phyloP scores from a whole-genome alignment of 352 stramenopile species.

The Globisporangium rhizosaccharum region DNA sequence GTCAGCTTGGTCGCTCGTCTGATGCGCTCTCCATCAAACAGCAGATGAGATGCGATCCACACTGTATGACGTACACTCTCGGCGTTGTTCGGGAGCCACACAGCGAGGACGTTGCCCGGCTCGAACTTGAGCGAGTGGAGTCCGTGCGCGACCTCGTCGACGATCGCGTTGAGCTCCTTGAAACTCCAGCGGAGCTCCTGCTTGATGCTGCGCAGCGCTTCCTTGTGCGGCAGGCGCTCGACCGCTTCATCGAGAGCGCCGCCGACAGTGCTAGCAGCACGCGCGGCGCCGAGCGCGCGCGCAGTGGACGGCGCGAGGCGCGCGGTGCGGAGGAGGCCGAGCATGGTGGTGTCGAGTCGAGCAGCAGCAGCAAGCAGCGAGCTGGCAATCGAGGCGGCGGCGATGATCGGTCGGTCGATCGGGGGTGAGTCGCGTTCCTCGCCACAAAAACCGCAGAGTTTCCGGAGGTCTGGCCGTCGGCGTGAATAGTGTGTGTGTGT shows the following conservation, averaged over 20 bases:
- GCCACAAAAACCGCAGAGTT: conserved; percentile 26
- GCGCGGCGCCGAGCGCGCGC: conserved; percentile 22
- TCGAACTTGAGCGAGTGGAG: conserved; percentile 72
- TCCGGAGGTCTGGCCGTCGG: conserved; percentile 2
- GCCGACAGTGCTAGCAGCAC: conserved; percentile 61
- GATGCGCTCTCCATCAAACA: too few species aligned
- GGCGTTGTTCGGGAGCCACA: conserved; percentile 82
- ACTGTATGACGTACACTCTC: conserved; percentile 46
- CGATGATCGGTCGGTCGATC: conserved; percentile 14
- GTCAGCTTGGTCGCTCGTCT: not conserved
- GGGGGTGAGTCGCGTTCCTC: conserved; percentile 20
- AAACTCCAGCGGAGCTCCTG: conserved; percentile 85
- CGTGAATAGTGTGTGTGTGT: not conserved
- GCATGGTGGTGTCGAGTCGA: conserved; percentile 27
- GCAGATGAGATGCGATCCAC: not conserved
- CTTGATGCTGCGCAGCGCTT: conserved; percentile 77
- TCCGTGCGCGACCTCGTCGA: conserved; percentile 76
- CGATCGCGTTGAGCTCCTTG: conserved; percentile 68
- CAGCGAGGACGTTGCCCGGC: conserved; percentile 63
- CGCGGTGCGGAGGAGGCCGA: conserved; percentile 60
- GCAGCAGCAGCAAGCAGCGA: not conserved
- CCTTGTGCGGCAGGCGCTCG: conserved; percentile 75
- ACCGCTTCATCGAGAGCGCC: conserved; percentile 70
- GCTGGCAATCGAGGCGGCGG: not conserved
- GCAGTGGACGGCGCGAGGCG: conserved; percentile 31